phyloP scores from a whole-genome alignment of 148 eudicot genomes.

The Silene uniflora region DNA sequence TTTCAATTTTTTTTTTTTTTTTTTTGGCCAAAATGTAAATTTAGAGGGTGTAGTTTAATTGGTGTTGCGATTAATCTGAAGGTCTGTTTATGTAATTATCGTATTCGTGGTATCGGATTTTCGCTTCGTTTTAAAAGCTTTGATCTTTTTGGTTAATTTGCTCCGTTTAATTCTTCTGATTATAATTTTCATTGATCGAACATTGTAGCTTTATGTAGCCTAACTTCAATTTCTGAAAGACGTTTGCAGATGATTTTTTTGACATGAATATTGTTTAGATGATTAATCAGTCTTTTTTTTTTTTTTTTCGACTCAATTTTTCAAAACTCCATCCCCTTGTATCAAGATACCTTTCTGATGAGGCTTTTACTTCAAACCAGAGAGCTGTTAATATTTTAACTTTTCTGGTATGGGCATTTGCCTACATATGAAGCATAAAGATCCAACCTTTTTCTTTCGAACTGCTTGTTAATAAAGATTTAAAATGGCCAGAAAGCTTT shows the following conservation, averaged over 20 bases:
- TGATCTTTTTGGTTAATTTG: background rate
- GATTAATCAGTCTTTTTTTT: background rate
- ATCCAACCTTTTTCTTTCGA: slow-evolving; percentile 4
- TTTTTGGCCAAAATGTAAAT: background rate
- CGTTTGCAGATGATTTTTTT: background rate
- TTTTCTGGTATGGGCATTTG: background rate
- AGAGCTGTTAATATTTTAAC: background rate
- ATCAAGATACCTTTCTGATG: background rate
- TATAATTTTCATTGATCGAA: background rate
- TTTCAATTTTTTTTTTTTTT: background rate
- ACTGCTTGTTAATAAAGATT: background rate
- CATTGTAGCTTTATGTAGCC: background rate
- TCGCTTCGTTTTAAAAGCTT: background rate
- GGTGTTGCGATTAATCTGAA: background rate
- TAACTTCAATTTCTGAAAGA: background rate
- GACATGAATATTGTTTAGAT: background rate
- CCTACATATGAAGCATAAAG: background rate
- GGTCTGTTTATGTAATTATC: background rate
- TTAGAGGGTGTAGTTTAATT: background rate
- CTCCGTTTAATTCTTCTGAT: background rate
- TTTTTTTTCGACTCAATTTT: background rate
- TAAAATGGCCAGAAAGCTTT: background rate
- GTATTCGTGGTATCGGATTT: background rate
- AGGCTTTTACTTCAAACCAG: background rate
- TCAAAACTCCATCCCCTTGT: background rate